Base-by-base conservation (phyloP, 805 yeast genomes). In the Metschnikowia lochheadii region DNA sequence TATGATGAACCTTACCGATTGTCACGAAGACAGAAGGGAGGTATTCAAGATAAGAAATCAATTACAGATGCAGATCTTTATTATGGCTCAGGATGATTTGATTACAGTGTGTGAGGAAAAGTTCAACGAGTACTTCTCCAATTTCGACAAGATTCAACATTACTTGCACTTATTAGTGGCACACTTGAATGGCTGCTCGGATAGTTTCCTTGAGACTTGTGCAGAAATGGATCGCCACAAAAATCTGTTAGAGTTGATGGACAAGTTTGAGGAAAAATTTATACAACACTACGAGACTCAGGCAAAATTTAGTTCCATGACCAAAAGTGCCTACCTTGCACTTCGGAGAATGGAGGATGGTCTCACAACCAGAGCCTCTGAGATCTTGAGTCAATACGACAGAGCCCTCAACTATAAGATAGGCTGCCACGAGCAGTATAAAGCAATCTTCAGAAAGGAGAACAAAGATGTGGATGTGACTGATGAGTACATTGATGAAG, bases 121-220 rank as follows among this genome's bases (percentile, higher is more conserved):
- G 38, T 43, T 33, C 31, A 18, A 33, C 13, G 38, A 32, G 21
- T 43, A 43, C 32, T 33, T 33, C 14, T 11, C 35, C 29, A 43
- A 34, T 15, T 43, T 43, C n/a, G 46, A 43, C n/a, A 34, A 11
- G 15, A 33, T 43, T 8, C 38, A 34, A 20, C 29, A 21, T 15
- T 34, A 43, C n/a, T 21, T 43, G 32, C 46, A 43, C 15, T n/a
- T 32, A 18, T 18, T 34, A 11, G 38, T 33, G 46, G 46, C 46
- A 14, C 21, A n/a, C 10, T 43, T 43, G 46, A 21, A 21, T 20
- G 46, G 38, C 6, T 20, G 13, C 13, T 18, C 38, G 2, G 29
- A 33, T 5, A 14, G 37, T 11, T 34, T 43, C 20, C 7, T 8
- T 10, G 38, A 43, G 10, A 34, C 31, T 7, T 20, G 38, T 11